Conservation (phyloP, 169 alveolate species). For the Eimeria acervulina region DNA sequence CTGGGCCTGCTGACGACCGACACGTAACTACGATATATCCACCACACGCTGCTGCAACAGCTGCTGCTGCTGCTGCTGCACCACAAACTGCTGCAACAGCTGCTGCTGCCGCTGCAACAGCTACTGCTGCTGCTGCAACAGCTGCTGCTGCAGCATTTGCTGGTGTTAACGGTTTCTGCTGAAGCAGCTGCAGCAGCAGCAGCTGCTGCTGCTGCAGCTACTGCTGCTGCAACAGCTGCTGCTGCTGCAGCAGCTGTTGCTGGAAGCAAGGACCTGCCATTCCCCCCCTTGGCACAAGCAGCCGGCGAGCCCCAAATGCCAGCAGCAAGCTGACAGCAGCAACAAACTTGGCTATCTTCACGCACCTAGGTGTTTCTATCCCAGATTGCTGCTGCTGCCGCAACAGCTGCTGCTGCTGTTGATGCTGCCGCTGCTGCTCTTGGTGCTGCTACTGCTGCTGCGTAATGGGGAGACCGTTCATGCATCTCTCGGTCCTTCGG, state of each 20-base stretch:
- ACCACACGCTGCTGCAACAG: constrained; percentile 9
- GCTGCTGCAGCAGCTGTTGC: too few species aligned
- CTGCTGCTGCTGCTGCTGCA: background rate
- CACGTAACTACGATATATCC: background rate
- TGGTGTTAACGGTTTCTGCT: too few species aligned
- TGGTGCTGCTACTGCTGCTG: background rate
- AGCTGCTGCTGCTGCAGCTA: too few species aligned
- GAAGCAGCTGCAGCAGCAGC: too few species aligned
- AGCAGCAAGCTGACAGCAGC: too few species aligned
- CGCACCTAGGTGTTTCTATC: background rate
- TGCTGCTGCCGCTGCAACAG: too few species aligned
- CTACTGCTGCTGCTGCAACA: background rate
- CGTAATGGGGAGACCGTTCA: background rate
- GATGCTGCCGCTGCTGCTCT: background rate
- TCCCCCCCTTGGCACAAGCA: background rate
- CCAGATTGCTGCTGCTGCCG: background rate
- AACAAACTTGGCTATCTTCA: background rate
- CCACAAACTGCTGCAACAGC: too few species aligned
- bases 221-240: too few species aligned
- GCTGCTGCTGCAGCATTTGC: too few species aligned
- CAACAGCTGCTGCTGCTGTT: constrained; percentile 21
- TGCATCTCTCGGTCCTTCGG: background rate
- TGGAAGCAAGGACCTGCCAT: background rate
- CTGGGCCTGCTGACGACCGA: constrained; percentile 1
- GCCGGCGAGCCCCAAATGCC: background rate